phyloP scores from a whole-genome alignment of 306 rosid species.

The Lathyrus aphaca region DNA sequence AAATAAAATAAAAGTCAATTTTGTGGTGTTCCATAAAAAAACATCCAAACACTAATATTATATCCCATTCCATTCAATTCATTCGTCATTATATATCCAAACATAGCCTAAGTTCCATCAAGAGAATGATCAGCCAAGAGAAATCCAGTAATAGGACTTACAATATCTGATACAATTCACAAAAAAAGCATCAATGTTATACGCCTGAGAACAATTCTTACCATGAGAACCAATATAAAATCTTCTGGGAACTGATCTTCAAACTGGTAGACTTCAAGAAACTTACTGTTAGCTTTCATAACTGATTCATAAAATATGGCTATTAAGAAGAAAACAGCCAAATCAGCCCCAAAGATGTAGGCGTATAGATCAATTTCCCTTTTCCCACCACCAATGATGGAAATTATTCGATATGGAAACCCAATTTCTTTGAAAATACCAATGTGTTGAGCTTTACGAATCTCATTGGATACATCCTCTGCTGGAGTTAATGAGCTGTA shows the following conservation, averaged over 20 bases:
- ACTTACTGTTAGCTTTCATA: conserved; percentile 72
- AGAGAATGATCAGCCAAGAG: conserved; percentile 31
- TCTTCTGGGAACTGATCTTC: conserved; percentile 96
- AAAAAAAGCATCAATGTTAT: conserved; percentile 12
- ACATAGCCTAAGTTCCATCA: conserved; percentile 25
- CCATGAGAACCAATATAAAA: conserved; percentile 82
- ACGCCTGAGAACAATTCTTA: conserved; percentile 29
- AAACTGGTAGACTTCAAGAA: conserved; percentile 87
- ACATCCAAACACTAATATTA: conserved; percentile 11
- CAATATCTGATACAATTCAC: background rate
- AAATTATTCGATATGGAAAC: conserved; percentile 76
- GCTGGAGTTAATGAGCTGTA: conserved; percentile 83
- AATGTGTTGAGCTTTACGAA: conserved; percentile 59
- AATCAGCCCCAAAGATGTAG: conserved; percentile 85
- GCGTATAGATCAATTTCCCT: conserved; percentile 89
- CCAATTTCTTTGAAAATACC: conserved; percentile 65
- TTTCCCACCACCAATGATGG: conserved; percentile 84
- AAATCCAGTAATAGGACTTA: background rate
- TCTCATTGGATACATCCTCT: conserved; percentile 82
- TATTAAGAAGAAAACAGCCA: conserved; percentile 80
- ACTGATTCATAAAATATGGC: conserved; percentile 78
- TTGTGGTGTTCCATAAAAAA: background rate
- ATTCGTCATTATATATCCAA: conserved; percentile 17
- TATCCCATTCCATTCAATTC: conserved; percentile 19
- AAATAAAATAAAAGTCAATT: background rate